A percentile compares a stretch with the other conserved stretches of the same genome.
Conservation (phyloP, 768 basidiomycete genomes). For the Naganishia antarctica region DNA sequence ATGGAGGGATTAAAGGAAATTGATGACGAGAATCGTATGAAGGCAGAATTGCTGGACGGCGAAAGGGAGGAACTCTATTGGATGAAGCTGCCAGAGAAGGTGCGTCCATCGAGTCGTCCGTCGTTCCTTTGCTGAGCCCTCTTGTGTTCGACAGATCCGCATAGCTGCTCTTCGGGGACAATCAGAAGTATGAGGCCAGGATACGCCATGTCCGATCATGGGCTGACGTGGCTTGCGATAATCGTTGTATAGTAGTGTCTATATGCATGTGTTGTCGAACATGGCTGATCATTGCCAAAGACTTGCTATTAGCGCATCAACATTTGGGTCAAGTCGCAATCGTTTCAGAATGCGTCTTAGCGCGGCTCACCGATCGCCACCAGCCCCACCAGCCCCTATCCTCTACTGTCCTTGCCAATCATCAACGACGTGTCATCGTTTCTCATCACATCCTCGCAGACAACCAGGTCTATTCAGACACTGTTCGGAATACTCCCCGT, state of each 20-base stretch:
- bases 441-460: no score
- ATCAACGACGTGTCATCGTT: no score
- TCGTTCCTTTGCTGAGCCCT: not conserved
- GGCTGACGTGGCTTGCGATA: not conserved
- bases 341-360: not conserved
- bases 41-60: conserved; percentile 9
- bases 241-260: not conserved
- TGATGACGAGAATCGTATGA: not conserved
- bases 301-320: no score
- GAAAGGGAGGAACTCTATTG: conserved; percentile 21
- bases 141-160: not conserved
- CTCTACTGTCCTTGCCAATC: no score
- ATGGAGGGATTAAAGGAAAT: not conserved
- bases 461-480: no score
- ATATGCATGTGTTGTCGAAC: no score
- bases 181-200: not conserved
- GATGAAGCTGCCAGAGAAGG: conserved; percentile 20
- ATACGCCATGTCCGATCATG: no score
- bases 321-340: no score
- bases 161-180: not conserved
- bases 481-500: no score
- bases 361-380: no score
- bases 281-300: no score
- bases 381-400: no score
- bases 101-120: not conserved